Percentiles rank a stretch among this genome's conserved stretches.
These are phyloP conservation scores for Periconia macrospinosa DNA, from an alignment of 2,329 filamentous ascomycete species.

Conservation along the genomic window DNA sequence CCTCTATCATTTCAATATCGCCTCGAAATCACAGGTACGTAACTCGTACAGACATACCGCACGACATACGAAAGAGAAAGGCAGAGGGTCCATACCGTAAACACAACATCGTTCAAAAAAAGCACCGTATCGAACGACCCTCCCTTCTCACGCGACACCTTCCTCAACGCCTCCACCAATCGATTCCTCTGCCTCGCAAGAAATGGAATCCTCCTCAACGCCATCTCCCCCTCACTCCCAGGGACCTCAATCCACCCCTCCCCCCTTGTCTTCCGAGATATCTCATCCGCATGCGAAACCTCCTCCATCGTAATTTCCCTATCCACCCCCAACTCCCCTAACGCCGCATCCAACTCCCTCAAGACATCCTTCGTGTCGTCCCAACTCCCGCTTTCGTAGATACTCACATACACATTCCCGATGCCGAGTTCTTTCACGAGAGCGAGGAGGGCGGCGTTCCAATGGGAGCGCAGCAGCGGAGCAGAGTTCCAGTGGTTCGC, in stretches of 20 bases:
- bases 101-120: constrained; percentile 67
- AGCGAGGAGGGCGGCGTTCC: constrained; percentile 63
- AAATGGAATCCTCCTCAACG: constrained; percentile 69
- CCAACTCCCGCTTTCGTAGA: constrained; percentile 70
- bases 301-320: constrained; percentile 61
- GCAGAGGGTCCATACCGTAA: constrained; percentile 50
- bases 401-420: constrained; percentile 68
- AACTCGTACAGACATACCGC: not conserved
- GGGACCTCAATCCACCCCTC: constrained; percentile 67
- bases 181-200: constrained; percentile 66
- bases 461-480: constrained; percentile 60
- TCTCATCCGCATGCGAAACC: constrained; percentile 50
- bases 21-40: not conserved
- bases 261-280: constrained; percentile 19
- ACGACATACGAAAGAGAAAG: not conserved
- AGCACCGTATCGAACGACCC: constrained; percentile 60
- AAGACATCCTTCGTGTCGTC: constrained; percentile 69
- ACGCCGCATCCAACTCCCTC: constrained; percentile 56
- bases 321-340: constrained; percentile 57
- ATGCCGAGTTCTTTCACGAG: constrained; percentile 61
- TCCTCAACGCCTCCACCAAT: constrained; percentile 57
- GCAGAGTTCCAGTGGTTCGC: constrained; percentile 71
- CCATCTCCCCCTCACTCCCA: constrained; percentile 38
- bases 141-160: constrained; percentile 42
- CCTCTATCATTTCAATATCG: not conserved